Percentiles rank a stretch among this genome's conserved stretches.
Conservation (phyloP, 2,329 filamentous ascomycete genomes). For the Sclerotinia trifoliorum region DNA sequence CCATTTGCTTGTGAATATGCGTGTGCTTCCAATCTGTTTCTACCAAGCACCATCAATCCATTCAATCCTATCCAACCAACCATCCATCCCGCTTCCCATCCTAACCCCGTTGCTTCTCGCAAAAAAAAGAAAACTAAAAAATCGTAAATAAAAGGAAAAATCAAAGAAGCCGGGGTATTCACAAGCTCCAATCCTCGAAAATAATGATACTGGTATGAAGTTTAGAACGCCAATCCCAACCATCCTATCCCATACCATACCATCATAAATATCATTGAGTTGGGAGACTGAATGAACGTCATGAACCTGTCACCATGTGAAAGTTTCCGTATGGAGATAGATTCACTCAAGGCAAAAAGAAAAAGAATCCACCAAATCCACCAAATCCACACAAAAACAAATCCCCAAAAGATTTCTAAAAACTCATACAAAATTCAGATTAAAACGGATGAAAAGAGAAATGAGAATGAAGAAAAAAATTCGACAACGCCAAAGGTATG, state of each 20-base stretch:
- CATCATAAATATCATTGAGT: slow-evolving; percentile 8
- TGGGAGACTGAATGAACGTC: not conserved
- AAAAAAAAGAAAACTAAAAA: not conserved
- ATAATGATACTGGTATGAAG: slow-evolving; percentile 1
- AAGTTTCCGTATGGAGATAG: not conserved
- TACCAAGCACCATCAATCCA: slow-evolving; percentile 8
- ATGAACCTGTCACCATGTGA: not conserved
- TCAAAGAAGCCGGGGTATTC: slow-evolving; percentile 11
- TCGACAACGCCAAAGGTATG: slow-evolving; percentile 18
- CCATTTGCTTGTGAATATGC: not conserved
- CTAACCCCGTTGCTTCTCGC: not conserved
- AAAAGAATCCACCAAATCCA: slow-evolving; percentile 1
- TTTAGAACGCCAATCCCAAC: slow-evolving; percentile 8
- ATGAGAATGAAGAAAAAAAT: not conserved
- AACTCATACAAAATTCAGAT: slow-evolving; percentile 4
- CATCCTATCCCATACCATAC: slow-evolving; percentile 1
- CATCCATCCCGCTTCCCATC: slow-evolving; percentile 2
- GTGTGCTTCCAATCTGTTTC: not conserved
- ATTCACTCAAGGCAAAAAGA: not conserved
- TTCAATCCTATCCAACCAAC: not conserved
- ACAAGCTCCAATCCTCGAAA: not conserved
- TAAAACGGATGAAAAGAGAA: not conserved
- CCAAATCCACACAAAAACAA: not conserved
- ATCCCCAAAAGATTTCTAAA: slow-evolving; percentile 1
- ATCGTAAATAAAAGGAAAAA: not conserved